A percentile compares a stretch with the other conserved stretches of the same genome.
These are phyloP conservation scores for Pharnaceum exiguum DNA, from an alignment of 148 eudicot genomes.

Conservation along the genomic window DNA sequence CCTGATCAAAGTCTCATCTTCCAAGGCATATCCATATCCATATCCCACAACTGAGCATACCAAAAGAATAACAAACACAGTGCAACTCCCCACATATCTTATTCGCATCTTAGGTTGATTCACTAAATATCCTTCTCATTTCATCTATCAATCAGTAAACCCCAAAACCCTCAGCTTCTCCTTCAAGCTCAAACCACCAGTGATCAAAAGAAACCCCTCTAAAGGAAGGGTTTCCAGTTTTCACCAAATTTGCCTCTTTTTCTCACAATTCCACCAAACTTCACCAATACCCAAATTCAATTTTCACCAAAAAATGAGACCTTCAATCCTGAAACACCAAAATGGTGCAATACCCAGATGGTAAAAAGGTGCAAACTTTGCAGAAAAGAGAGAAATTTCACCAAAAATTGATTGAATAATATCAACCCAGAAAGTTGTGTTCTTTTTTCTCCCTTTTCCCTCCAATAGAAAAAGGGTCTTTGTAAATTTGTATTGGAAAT, in stretches of 20 bases:
- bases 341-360: constrained; percentile 8
- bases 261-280: neutral
- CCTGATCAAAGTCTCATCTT: constrained; percentile 28
- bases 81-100: constrained; percentile 28
- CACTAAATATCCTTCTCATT: constrained; percentile 38
- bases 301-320: constrained; percentile 2
- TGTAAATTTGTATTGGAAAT: neutral
- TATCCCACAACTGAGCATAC: constrained; percentile 31
- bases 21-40: constrained; percentile 29
- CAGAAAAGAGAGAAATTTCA: neutral
- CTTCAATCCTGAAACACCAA: neutral
- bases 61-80: constrained; percentile 41
- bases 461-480: neutral
- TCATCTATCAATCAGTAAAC: constrained; percentile 43
- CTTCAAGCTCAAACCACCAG: constrained; percentile 5
- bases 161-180: constrained; percentile 17
- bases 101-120: constrained; percentile 41
- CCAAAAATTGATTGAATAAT: constrained; percentile 17
- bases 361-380: neutral
- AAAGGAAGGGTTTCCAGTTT: neutral
- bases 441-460: neutral
- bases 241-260: neutral
- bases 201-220: constrained; percentile 15
- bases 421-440: neutral
- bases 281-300: constrained; percentile 9